A percentile compares a stretch with the other conserved stretches of the same genome.
These are phyloP conservation scores for Claviceps humidiphila DNA, from an alignment of 2,329 filamentous ascomycete genomes.

Conservation along the genomic window DNA sequence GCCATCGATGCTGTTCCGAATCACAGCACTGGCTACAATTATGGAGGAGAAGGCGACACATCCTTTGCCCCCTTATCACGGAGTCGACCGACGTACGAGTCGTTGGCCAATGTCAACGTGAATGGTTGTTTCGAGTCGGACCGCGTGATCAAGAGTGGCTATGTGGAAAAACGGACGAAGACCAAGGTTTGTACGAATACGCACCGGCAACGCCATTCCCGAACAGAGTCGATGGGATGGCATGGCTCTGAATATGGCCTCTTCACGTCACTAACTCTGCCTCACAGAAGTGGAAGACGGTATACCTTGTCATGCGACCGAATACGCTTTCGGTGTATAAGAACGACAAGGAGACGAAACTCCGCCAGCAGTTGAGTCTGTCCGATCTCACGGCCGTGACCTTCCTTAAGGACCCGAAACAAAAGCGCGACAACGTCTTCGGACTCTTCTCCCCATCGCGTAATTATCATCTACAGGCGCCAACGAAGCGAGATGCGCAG, in stretches of 20 bases:
- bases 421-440: conserved; percentile 77
- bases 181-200: conserved; percentile 54
- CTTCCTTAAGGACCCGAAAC: conserved; percentile 76
- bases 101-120: conserved; percentile 78
- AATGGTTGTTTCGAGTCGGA: conserved; percentile 96
- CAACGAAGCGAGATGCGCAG: conserved; percentile 58
- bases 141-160: conserved; percentile 79
- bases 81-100: conserved; percentile 33
- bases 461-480: conserved; percentile 82
- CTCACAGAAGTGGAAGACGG: conserved; percentile 70
- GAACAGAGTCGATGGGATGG: background rate
- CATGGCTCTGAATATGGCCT: background rate
- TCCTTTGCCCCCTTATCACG: conserved; percentile 11
- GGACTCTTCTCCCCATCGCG: conserved; percentile 82
- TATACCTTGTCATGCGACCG: conserved; percentile 80
- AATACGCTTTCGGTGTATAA: conserved; percentile 90
- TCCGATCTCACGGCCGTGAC: conserved; percentile 86
- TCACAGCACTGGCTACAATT: background rate
- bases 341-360: conserved; percentile 75
- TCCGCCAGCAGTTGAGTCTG: conserved; percentile 77
- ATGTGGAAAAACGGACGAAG: conserved; percentile 79
- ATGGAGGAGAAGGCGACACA: conserved; percentile 7
- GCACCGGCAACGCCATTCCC: background rate
- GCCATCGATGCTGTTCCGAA: conserved; percentile 8
- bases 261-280: conserved; percentile 8